phyloP scores from a whole-genome alignment of 2,329 filamentous ascomycete species.

The Fusarium hostae region DNA sequence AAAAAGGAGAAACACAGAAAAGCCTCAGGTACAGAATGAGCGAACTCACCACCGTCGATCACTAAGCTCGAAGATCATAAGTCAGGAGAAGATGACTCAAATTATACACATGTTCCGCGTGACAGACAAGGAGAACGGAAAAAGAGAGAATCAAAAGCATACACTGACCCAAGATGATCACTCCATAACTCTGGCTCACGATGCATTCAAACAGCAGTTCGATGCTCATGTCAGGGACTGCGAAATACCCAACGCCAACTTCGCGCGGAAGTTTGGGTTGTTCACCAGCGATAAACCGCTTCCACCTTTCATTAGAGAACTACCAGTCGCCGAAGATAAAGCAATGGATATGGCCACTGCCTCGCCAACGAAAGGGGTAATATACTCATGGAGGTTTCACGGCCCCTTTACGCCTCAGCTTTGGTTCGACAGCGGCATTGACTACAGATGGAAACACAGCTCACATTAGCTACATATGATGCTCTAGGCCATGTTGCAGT shows the following conservation, averaged over 20 bases:
- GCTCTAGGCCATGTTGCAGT: background rate
- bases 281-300: slow-evolving; percentile 48
- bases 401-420: slow-evolving; percentile 59
- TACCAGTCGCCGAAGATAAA: slow-evolving; percentile 57
- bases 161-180: background rate
- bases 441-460: slow-evolving; percentile 51
- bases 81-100: slow-evolving; percentile 4
- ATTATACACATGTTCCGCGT: slow-evolving; percentile 19
- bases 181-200: slow-evolving; percentile 3
- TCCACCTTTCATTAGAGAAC: slow-evolving; percentile 50
- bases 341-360: slow-evolving; percentile 50
- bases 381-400: slow-evolving; percentile 50
- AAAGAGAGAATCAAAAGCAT: background rate
- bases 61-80: slow-evolving; percentile 1
- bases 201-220: slow-evolving; percentile 19
- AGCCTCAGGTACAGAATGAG: background rate
- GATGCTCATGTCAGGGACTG: slow-evolving; percentile 45
- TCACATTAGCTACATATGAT: slow-evolving; percentile 1
- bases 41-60: background rate
- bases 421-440: slow-evolving; percentile 58
- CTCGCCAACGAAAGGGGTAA: slow-evolving; percentile 42
- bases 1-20: background rate
- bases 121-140: background rate
- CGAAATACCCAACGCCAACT: slow-evolving; percentile 57
- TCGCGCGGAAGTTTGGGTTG: slow-evolving; percentile 56